Evolutionary conservation across 352 stramenopile genomes (phyloP).

Genomic region (Globisporangium spinosum): DNA sequence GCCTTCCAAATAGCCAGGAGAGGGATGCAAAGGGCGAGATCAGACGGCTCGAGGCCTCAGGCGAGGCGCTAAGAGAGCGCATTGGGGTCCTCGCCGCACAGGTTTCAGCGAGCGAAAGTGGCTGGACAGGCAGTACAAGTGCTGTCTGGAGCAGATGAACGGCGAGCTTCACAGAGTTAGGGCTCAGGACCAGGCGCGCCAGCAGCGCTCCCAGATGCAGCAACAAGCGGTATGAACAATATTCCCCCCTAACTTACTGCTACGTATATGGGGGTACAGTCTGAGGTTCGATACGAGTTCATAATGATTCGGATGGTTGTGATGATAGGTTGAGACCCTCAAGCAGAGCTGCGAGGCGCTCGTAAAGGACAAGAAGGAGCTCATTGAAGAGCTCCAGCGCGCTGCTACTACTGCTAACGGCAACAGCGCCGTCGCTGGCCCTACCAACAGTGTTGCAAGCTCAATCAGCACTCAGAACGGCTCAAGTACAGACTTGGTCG

Average conservation of each 20-base stretch:
- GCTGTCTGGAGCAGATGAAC: slow-evolving; percentile 30
- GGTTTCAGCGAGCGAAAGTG: slow-evolving; percentile 25
- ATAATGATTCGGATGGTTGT: background rate
- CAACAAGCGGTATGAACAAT: slow-evolving; percentile 11
- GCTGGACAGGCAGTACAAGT: slow-evolving; percentile 32
- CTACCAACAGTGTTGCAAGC: background rate
- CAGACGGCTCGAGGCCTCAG: slow-evolving; percentile 29
- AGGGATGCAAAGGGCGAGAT: slow-evolving; percentile 33
- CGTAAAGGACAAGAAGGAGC: slow-evolving; percentile 24
- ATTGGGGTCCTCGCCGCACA: slow-evolving; percentile 29
- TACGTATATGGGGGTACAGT: background rate
- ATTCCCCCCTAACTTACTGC: background rate
- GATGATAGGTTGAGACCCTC: slow-evolving; percentile 20
- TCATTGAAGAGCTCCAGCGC: slow-evolving; percentile 20
- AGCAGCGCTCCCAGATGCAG: slow-evolving; percentile 6
- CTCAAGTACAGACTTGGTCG: background rate
- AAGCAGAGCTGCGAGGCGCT: slow-evolving; percentile 22
- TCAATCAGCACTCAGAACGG: background rate
- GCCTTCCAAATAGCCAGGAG: slow-evolving; percentile 23
- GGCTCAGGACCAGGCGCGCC: slow-evolving; percentile 11
- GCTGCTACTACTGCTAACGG: background rate
- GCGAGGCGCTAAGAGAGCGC: slow-evolving; percentile 24
- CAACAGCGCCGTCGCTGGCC: background rate
- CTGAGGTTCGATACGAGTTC: background rate
- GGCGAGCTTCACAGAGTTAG: slow-evolving; percentile 21